These are phyloP conservation scores for Phytophthora sp. DNA, from an alignment of 352 stramenopile genomes.

Conservation along the genomic window DNA sequence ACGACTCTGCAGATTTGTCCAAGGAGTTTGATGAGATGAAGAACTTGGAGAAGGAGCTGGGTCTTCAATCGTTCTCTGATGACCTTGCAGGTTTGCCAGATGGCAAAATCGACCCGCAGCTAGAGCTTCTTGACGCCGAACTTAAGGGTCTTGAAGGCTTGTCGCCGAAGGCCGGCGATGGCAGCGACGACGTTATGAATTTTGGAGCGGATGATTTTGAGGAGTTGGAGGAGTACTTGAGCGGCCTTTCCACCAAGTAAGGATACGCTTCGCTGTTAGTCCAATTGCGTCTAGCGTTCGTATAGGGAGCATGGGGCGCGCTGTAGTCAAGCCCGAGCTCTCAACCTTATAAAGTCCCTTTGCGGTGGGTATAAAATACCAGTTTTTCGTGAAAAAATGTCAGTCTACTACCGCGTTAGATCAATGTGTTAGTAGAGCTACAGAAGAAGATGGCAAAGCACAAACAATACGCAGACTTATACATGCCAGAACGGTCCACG, in stretches of 20 bases:
- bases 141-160: constrained; percentile 67
- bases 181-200: constrained; percentile 77
- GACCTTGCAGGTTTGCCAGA: constrained; percentile 51
- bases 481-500: no score
- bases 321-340: constrained; percentile 7
- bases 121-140: constrained; percentile 79
- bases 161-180: constrained; percentile 51
- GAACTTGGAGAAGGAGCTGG: constrained; percentile 84
- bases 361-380: constrained; percentile 13
- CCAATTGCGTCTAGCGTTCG: constrained; percentile 1
- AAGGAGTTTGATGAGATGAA: constrained; percentile 87
- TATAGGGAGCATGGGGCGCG: neutral
- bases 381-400: constrained; percentile 6
- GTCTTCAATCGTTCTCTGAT: constrained; percentile 62
- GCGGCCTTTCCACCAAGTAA: constrained; percentile 66
- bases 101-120: constrained; percentile 61
- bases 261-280: constrained; percentile 9
- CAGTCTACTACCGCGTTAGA: no score
- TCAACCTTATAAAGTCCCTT: constrained; percentile 4
- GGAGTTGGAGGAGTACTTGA: constrained; percentile 89
- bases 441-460: no score
- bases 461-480: no score
- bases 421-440: no score
- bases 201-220: constrained; percentile 90
- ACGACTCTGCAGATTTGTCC: constrained; percentile 53